Percentiles rank a stretch among this genome's conserved stretches.
These are phyloP conservation scores for Auxenochlorella protothecoides DNA, from an alignment of 139 green algal species.

Conservation along the genomic window DNA sequence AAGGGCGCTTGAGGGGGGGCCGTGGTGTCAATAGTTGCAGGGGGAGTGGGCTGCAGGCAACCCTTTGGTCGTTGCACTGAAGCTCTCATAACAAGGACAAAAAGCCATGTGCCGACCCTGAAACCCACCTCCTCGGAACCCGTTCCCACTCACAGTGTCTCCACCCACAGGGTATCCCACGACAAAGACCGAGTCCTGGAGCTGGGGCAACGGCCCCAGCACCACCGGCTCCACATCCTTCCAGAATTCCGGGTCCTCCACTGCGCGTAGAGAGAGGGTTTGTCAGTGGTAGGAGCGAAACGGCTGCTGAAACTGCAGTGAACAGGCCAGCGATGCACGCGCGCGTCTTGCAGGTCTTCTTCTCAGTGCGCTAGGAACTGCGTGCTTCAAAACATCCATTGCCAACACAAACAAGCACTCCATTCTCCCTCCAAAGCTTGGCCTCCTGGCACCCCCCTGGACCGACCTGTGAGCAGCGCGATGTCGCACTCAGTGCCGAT, in stretches of 20 bases:
- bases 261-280: slow-evolving; percentile 51
- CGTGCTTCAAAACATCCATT: no score
- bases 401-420: no score
- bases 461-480: slow-evolving; percentile 16
- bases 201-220: slow-evolving; percentile 61
- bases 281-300: not conserved
- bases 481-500: slow-evolving; percentile 93
- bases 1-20: not conserved
- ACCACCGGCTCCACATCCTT: slow-evolving; percentile 45
- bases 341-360: no score
- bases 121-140: not conserved
- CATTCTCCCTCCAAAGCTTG: no score
- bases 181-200: slow-evolving; percentile 79
- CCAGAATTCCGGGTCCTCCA: slow-evolving; percentile 81
- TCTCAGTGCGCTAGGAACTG: no score
- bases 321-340: no score
- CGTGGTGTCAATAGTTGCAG: no score
- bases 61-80: no score
- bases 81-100: no score
- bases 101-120: not conserved
- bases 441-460: no score
- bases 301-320: not conserved
- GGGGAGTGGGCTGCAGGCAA: no score
- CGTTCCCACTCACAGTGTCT: slow-evolving; percentile 57
- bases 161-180: slow-evolving; percentile 78